Base-by-base conservation (phyloP, 352 stramenopile genomes). In the Aphanomyces cochlioides region DNA sequence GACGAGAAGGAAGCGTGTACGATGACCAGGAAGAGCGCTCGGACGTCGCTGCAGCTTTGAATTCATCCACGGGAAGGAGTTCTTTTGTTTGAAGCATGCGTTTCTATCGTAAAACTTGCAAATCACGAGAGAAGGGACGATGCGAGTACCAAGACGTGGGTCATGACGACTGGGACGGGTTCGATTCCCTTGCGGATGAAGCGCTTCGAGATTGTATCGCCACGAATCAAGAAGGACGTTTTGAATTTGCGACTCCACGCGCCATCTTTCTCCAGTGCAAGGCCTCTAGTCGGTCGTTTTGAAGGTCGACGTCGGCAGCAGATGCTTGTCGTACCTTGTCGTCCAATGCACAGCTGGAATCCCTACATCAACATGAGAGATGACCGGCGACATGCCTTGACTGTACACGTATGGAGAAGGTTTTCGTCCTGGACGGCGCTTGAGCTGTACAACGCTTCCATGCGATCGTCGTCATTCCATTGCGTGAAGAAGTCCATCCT, bases 381-480 rank as follows among this genome's bases (percentile, higher is more conserved):
- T 21, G 12, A 40, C 12, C 5, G 50, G 4, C 21, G 13, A 19
- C 10, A 0, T 4, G 17, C 21, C 19, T 70, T n/a, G 4, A 40
- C 15, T n/a, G 10, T 58, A 70, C 64, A 70, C 19, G 53, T 41
- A n/a, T 70, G 36, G 5, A 56, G 6, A n/a, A 70, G 34, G 4
- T 17, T 39, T 13, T 60, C 45, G 40, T 70, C 64, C 15, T 39
- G 47, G 5, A 70, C 15, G 7, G 53, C 64, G 54, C 64, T 70
- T 6, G 64, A 70, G 47, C 64, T 70, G 54, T 47, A 70, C 2
- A 70, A 50, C 38, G 64, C 64, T 41, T 64, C 64, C 64, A 70
- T 70, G 38, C 47, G 34, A 21, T 70, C 64, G 38, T 70, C 64
- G 34, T 70, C 64, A 36, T 47, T 50, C 64, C 64, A 70, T 19